A percentile compares a stretch with the other conserved stretches of the same genome.
Conservation (phyloP, 345 rosid genomes). For the Lumnitzera littorea region DNA sequence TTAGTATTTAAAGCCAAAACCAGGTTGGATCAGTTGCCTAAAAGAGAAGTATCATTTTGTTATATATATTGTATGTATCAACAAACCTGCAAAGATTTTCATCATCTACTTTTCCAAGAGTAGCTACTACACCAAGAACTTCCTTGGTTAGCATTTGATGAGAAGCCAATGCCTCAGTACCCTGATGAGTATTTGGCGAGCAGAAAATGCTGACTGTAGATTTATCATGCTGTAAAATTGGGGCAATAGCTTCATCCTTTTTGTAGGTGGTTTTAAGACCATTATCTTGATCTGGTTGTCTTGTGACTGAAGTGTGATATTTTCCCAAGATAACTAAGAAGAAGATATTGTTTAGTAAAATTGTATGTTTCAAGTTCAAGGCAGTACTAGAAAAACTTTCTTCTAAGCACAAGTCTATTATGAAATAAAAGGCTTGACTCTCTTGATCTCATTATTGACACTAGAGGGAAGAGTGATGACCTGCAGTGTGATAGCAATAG, state of each 20-base stretch:
- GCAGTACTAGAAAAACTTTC: too few relatives aligned
- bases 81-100: constrained; percentile 75
- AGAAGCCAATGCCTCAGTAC: constrained; percentile 24
- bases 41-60: too few relatives aligned
- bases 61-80: constrained; percentile 5
- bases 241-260: constrained; percentile 50
- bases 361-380: not conserved
- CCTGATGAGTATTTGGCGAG: constrained; percentile 39
- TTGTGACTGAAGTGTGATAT: constrained; percentile 34
- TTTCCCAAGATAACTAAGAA: constrained; percentile 56
- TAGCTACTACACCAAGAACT: constrained; percentile 71
- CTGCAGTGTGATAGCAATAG: too few relatives aligned
- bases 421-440: too few relatives aligned
- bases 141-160: constrained; percentile 36
- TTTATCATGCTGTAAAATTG: constrained; percentile 42
- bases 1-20: too few relatives aligned
- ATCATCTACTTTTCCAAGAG: constrained; percentile 73
- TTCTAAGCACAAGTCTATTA: too few relatives aligned
- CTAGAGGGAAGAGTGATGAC: too few relatives aligned
- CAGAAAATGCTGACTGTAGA: constrained; percentile 75
- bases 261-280: constrained; percentile 25
- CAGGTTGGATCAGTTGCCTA: too few relatives aligned
- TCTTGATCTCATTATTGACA: too few relatives aligned
- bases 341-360: not conserved
- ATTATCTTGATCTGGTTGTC: constrained; percentile 15